Conservation (phyloP, 768 basidiomycete genomes). For the Mycena epipterygia region DNA sequence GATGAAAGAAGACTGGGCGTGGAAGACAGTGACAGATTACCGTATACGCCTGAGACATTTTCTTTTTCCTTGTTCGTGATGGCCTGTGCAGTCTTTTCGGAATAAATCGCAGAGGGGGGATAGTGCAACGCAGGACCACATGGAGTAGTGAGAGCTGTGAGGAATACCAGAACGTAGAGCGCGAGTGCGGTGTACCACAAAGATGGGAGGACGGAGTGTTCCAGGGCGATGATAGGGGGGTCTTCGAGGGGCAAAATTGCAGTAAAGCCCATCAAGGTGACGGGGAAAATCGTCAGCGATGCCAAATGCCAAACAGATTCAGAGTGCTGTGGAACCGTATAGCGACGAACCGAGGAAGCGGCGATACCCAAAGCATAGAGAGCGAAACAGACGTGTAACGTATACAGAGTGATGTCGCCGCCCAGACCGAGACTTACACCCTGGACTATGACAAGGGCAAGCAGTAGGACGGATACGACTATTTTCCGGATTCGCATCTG, state of each 20-base stretch:
- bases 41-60: too few species aligned
- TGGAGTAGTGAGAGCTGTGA: too few species aligned
- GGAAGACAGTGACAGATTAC: conserved; percentile 62
- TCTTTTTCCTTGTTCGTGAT: too few species aligned
- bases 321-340: not conserved
- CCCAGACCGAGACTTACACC: not conserved
- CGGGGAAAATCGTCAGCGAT: not conserved
- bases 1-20: conserved; percentile 76
- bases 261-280: not conserved
- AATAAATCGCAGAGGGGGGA: too few species aligned
- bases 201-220: too few species aligned
- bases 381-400: too few species aligned
- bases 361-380: too few species aligned
- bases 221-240: too few species aligned
- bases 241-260: too few species aligned
- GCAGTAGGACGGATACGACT: not conserved
- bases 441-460: not conserved
- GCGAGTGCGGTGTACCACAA: conserved; percentile 51
- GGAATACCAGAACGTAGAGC: conserved; percentile 63
- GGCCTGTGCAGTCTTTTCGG: too few species aligned
- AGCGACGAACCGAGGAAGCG: too few species aligned
- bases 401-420: not conserved
- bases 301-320: not conserved
- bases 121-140: too few species aligned
- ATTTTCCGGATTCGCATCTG: not conserved